These are phyloP conservation scores for Melaleuca quinquenervia DNA, from an alignment of 345 rosid species.

Conservation along the genomic window DNA sequence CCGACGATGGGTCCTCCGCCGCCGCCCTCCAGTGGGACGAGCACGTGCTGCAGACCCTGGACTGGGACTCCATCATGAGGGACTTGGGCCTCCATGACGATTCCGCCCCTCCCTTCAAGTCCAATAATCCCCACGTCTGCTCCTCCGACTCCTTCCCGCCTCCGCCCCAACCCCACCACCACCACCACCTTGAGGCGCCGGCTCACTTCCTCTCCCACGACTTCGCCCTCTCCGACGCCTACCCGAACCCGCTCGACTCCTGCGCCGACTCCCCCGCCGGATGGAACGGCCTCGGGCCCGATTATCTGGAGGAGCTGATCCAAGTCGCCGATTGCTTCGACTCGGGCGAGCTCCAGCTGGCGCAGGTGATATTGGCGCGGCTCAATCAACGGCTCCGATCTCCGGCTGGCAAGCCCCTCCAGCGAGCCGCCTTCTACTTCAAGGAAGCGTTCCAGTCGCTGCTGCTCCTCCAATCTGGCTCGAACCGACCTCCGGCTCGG, in stretches of 20 bases:
- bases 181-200: background rate
- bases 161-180: background rate
- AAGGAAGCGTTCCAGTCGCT: constrained; percentile 73
- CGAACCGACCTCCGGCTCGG: constrained; percentile 20
- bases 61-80: constrained; percentile 85
- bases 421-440: constrained; percentile 81
- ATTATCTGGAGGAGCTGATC: constrained; percentile 65
- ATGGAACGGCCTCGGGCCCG: constrained; percentile 21
- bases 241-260: constrained; percentile 15
- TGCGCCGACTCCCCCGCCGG: constrained; percentile 13
- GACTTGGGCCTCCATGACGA: constrained; percentile 72
- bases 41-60: constrained; percentile 52
- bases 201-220: constrained; percentile 16
- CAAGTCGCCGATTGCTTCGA: constrained; percentile 77
- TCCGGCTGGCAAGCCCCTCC: constrained; percentile 66
- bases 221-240: constrained; percentile 35
- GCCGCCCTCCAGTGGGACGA: constrained; percentile 40
- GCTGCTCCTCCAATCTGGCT: constrained; percentile 26
- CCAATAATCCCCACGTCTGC: background rate
- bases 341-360: constrained; percentile 62
- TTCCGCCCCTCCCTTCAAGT: constrained; percentile 18
- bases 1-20: background rate
- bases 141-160: constrained; percentile 8
- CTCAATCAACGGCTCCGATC: constrained; percentile 52
- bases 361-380: constrained; percentile 69